A percentile compares a stretch with the other conserved stretches of the same genome.
These are phyloP conservation scores for Magnolia kwangsiensis DNA, from an alignment of 164 flowering plant genomes.

Conservation along the genomic window DNA sequence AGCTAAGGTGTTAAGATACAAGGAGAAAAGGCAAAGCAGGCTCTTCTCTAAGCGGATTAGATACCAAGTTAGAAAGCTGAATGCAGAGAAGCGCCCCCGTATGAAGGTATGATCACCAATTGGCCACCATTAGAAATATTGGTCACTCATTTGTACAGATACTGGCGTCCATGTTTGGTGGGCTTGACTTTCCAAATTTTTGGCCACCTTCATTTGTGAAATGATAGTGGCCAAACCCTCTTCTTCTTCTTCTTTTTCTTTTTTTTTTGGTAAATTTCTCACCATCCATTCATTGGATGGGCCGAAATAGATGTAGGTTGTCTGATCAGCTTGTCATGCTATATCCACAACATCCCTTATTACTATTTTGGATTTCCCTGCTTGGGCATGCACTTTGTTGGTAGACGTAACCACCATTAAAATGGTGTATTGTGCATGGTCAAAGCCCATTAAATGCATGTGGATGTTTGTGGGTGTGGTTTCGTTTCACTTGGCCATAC, in stretches of 20 bases:
- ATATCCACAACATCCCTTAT: no score
- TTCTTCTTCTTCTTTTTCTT: no score
- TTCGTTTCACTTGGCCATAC: no score
- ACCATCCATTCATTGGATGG: not conserved
- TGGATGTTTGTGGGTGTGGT: no score
- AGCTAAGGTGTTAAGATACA: conserved; percentile 76
- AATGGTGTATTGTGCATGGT: no score
- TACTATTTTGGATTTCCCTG: no score
- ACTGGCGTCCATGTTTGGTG: not conserved
- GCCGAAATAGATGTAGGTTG: no score
- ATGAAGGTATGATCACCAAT: conserved; percentile 45
- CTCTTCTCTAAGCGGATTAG: conserved; percentile 75
- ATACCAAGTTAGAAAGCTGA: conserved; percentile 73
- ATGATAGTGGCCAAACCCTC: not conserved
- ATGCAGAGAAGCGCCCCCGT: conserved; percentile 84
- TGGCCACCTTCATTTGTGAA: not conserved
- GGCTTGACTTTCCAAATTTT: not conserved
- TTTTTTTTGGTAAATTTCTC: not conserved
- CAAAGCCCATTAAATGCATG: no score
- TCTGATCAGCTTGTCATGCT: no score
- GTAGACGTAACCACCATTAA: no score
- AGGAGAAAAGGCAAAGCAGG: conserved; percentile 75
- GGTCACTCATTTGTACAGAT: not conserved
- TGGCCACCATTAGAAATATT: not conserved
- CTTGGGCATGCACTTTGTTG: no score